These are phyloP conservation scores for Paecilomyces fulvus DNA, from an alignment of 2,329 filamentous ascomycete genomes.

Conservation along the genomic window DNA sequence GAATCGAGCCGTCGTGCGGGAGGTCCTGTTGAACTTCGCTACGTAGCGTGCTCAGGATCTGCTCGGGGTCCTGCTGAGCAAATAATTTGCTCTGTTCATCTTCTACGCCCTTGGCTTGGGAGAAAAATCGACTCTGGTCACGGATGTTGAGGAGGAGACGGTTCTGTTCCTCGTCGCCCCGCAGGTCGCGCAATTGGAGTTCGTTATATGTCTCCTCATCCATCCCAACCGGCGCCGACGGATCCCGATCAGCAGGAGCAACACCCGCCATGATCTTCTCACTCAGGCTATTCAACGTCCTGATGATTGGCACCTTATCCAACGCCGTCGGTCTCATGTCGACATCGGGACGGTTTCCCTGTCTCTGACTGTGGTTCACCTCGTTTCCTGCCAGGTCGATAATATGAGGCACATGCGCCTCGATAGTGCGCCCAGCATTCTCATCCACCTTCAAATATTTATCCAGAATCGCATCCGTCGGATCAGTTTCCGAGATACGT, in stretches of 20 bases:
- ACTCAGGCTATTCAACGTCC: slow-evolving; percentile 79
- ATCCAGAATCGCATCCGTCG: slow-evolving; percentile 71
- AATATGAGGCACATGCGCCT: slow-evolving; percentile 70
- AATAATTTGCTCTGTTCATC: slow-evolving; percentile 49
- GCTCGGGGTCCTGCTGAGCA: slow-evolving; percentile 58
- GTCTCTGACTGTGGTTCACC: slow-evolving; percentile 80
- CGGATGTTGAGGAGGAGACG: slow-evolving; percentile 79
- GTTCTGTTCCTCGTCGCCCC: slow-evolving; percentile 62
- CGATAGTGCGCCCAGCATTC: slow-evolving; percentile 36
- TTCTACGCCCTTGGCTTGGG: slow-evolving; percentile 35
- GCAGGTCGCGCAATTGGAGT: slow-evolving; percentile 71
- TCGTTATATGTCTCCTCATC: slow-evolving; percentile 68
- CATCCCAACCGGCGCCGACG: slow-evolving; percentile 55
- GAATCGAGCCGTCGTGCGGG: slow-evolving; percentile 51
- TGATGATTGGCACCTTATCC: slow-evolving; percentile 78
- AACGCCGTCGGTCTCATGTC: slow-evolving; percentile 74
- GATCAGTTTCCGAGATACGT: slow-evolving; percentile 68
- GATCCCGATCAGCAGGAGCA: slow-evolving; percentile 64
- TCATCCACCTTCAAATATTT: slow-evolving; percentile 73
- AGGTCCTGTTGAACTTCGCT: slow-evolving; percentile 46
- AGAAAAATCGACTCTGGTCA: slow-evolving; percentile 78
- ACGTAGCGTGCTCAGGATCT: slow-evolving; percentile 58
- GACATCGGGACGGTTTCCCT: slow-evolving; percentile 77
- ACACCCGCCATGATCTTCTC: slow-evolving; percentile 91
- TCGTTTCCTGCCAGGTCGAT: slow-evolving; percentile 93